Base-by-base conservation (phyloP, 345 rosid species). In the Durio zibethinus region DNA sequence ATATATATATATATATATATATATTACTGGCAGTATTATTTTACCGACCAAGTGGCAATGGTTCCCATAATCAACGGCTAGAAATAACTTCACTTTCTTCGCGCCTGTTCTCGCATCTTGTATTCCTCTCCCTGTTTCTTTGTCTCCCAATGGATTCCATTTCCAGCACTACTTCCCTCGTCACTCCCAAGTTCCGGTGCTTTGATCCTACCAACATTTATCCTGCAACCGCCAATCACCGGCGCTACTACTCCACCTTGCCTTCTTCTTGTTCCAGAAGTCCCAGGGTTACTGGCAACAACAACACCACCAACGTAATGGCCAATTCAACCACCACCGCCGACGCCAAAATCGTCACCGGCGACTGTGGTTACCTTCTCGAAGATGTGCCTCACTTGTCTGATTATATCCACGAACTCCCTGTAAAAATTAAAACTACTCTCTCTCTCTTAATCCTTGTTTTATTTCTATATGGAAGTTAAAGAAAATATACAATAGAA, bases 351-450 rank as follows among this genome's bases (percentile, higher is more conserved):
- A 81, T 87, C 77, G 76, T 88, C 27, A 79, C 76, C 74, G 97
- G 98, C 47, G 77, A 89, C 63, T 83, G 70, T 68, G 98, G 97
- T 81, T 95, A 91, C 73, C 63, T 90, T 73, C 92, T 95, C n/a
- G 88, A 95, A 76, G 98, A 95, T 73, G 98, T 95, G 80, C 98
- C 99, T 71, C 98, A 93, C 80, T 88, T 95, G 68, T 57, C 82
- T 36, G 98, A 95, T 84, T 93, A 91, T 80, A 78, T 95, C 48
- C 84, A 89, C 10, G 80, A 89, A 78, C 95, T 91, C 82, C 89
- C 97, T 29, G 98, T 95, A 87, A 63, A n/a, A n/a, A n/a, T n/a
- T n/a, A n/a, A n/a, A n/a, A n/a, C n/a, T n/a, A n/a, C n/a, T n/a
- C n/a, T n/a, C 15, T 18, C 6, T 56, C 5, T 36, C 50, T 54